Evolutionary conservation across 1,284 basidiomycete genomes (phyloP).

Genomic region (Trichosporon coremiiforme): DNA sequence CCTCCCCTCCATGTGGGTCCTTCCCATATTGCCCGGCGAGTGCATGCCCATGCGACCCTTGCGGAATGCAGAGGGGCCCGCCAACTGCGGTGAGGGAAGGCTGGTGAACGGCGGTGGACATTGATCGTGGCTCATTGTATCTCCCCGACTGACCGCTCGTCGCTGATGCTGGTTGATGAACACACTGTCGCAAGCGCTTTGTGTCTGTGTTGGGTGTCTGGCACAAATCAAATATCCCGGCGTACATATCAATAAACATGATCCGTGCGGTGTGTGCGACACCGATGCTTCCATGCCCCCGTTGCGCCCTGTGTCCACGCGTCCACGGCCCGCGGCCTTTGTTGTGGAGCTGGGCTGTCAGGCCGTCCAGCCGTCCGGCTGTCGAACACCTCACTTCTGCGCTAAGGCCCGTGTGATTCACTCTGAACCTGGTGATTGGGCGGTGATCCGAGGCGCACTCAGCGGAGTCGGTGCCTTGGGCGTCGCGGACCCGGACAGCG

Average conservation of each 20-base stretch:
- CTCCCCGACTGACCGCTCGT: background rate
- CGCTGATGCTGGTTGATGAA: background rate
- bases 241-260: constrained; percentile 13
- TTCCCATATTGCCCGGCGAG: background rate
- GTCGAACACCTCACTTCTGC: background rate
- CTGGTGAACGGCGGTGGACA: background rate
- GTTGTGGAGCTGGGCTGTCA: background rate
- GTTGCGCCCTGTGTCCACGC: background rate
- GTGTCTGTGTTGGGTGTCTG: background rate
- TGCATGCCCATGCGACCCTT: background rate
- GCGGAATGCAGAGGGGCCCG: background rate
- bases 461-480: constrained; percentile 22
- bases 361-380: too few species aligned
- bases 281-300: background rate
- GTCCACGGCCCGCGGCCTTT: background rate
- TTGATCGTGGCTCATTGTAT: background rate
- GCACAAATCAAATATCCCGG: background rate
- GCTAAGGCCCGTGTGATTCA: background rate
- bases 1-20: background rate
- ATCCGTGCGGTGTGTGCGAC: background rate
- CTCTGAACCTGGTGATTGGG: constrained; percentile 2
- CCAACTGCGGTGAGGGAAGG: background rate
- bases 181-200: background rate
- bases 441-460: background rate
- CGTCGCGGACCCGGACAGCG: constrained; percentile 24